Conservation (phyloP, 192 early-diverging fungal species). For the Piromyces finnis region DNA sequence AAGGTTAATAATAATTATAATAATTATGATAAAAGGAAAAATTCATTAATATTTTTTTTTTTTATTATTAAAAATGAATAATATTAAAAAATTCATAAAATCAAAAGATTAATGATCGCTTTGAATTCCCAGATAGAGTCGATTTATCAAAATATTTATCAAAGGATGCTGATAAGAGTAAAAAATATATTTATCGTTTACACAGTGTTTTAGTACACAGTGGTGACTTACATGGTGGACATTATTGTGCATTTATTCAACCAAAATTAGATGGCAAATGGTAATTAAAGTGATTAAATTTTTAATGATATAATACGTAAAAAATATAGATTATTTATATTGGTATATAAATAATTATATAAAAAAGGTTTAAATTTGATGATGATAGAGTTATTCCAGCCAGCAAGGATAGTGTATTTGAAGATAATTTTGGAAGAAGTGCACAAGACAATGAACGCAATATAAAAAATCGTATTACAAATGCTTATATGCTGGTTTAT, state of each 20-base stretch:
- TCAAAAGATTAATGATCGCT: constrained; percentile 87
- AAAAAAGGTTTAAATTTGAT: constrained; percentile 64
- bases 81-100: too few relatives aligned
- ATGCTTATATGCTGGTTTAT: constrained; percentile 99
- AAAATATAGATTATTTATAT: not conserved
- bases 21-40: constrained; percentile 40
- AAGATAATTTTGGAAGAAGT: constrained; percentile 85
- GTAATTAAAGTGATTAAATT: constrained; percentile 54
- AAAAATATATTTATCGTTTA: constrained; percentile 57
- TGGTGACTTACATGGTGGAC: constrained; percentile 79
- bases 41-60: constrained; percentile 6
- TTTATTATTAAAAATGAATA: too few relatives aligned
- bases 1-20: constrained; percentile 27
- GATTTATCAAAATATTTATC: constrained; percentile 69
- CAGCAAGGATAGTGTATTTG: constrained; percentile 60
- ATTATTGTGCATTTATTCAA: constrained; percentile 82
- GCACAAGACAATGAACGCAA: constrained; percentile 19
- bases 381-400: constrained; percentile 83
- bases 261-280: constrained; percentile 63
- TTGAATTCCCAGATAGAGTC: constrained; percentile 78
- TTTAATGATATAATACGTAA: too few relatives aligned
- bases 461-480: constrained; percentile 65
- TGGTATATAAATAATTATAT: not conserved
- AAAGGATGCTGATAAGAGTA: constrained; percentile 33
- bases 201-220: constrained; percentile 91